Evolutionary conservation across 345 rosid genomes (phyloP), one percentile per base, ranked within the genome.

Genomic region (Heritiera fomes): DNA sequence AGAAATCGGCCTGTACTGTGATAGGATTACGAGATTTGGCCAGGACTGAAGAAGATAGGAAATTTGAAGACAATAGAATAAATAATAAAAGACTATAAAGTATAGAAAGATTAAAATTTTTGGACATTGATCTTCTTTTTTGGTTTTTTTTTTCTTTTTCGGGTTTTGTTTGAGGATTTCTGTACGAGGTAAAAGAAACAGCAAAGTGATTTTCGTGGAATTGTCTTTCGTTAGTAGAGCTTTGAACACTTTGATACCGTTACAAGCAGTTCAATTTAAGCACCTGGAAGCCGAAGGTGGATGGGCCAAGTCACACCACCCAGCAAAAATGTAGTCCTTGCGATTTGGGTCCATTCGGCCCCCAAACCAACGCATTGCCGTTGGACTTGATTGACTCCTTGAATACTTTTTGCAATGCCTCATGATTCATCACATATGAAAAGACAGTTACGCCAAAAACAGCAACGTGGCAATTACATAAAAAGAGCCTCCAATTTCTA

Each of bases 21-120:
- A 78, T 78, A n/a, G 66, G 75, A 40, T 8, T 50, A 9, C 75
- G 80, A 78, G 80, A 78, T 55, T 78, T 78, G 47, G 80, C 75
- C 9, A 68, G 18, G 47, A 23, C 80, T 46, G 67, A 28, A 30
- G 69, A 20, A 43, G 38, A 34, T 1, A 61, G 28, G 45, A 70
- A 78, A 18, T 12, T 14, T 17, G 75, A 78, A 43, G 68, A 30
- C 7, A 78, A 46, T 15, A 69, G 32, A 69, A 78, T 40, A 5
- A 60, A 78, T 3, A 69, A 46, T 30, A 78, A 43, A 15, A 78
- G 18, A 43, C 59, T 10, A 32, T 50, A 69, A 45, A 28, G 8
- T 32, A 64, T 2, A 58, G 46, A 28, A 75, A 62, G 69, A 59
- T 60, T 41, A 20, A 1, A 10, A 2, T 43, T 20, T 2, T 63